Conservation (phyloP, 139 green algal genomes). For the Haematococcus lacustris region DNA sequence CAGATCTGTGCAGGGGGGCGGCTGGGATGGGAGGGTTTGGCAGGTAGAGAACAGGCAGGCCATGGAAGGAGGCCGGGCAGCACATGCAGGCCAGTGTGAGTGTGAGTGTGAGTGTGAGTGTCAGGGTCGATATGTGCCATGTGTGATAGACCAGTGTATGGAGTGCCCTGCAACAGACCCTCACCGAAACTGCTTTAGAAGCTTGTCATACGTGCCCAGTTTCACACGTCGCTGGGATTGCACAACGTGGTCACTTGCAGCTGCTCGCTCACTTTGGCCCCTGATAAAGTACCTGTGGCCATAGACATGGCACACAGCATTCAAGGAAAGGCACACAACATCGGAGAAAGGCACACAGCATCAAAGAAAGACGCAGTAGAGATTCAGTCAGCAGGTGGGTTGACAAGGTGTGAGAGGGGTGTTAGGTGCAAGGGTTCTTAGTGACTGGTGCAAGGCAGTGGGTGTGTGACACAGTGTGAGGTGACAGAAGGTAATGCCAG, state of each 20-base stretch:
- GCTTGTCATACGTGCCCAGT: constrained; percentile 66
- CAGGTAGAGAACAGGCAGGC: background rate
- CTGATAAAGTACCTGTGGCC: constrained; percentile 78
- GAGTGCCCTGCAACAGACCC: background rate
- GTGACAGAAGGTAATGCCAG: too few relatives aligned
- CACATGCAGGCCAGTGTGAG: too few relatives aligned
- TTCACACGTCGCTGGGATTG: constrained; percentile 24
- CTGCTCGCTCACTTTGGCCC: constrained; percentile 52
- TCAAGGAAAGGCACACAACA: background rate
- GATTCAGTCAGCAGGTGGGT: background rate
- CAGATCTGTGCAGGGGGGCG: too few relatives aligned
- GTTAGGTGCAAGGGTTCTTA: background rate
- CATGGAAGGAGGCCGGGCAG: too few relatives aligned
- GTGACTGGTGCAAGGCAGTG: too few relatives aligned
- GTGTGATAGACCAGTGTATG: background rate
- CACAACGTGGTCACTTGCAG: constrained; percentile 51
- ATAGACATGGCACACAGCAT: background rate
- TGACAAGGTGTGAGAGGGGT: background rate
- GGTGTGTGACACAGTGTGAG: background rate
- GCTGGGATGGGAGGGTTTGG: background rate
- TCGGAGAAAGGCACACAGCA: too few relatives aligned
- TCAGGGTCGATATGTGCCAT: background rate
- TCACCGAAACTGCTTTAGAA: constrained; percentile 54
- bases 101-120: background rate
- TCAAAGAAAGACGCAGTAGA: background rate